A percentile compares a stretch with the other conserved stretches of the same genome.
Conservation (phyloP, 192 early-diverging fungal genomes). For the Coemansia sp. region DNA sequence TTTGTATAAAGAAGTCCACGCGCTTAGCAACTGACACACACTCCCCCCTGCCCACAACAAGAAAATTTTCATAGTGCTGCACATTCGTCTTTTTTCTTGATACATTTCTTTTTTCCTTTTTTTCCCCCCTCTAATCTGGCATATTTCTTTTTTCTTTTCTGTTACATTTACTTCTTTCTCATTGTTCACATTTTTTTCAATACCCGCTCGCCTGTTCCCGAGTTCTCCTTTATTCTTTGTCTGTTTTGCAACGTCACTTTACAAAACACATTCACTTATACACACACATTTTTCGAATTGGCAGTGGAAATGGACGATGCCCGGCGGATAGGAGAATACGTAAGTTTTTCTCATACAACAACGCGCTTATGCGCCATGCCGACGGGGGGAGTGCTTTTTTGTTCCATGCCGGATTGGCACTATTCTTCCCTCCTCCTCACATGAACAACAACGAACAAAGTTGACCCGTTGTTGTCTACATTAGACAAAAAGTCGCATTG, state of each 20-base stretch:
- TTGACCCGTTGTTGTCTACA: background rate
- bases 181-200: constrained; percentile 5
- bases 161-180: background rate
- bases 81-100: too few relatives aligned
- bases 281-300: background rate
- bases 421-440: background rate
- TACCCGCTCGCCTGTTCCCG: background rate
- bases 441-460: background rate
- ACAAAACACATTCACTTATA: background rate
- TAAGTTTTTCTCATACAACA: constrained; percentile 18
- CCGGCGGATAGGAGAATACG: constrained; percentile 57
- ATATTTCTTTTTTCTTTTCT: constrained; percentile 2
- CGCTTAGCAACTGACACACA: background rate
- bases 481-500: background rate
- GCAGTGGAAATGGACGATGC: constrained; percentile 36
- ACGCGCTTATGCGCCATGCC: constrained; percentile 6
- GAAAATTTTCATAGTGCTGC: too few relatives aligned
- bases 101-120: background rate
- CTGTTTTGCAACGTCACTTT: background rate
- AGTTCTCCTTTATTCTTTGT: background rate
- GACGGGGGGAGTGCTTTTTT: background rate
- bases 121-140: background rate
- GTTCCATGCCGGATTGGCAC: background rate
- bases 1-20: constrained; percentile 9
- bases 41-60: background rate